Base-by-base conservation (phyloP, 2,329 filamentous ascomycete genomes). In the Fusarium tanahbumbuense region DNA sequence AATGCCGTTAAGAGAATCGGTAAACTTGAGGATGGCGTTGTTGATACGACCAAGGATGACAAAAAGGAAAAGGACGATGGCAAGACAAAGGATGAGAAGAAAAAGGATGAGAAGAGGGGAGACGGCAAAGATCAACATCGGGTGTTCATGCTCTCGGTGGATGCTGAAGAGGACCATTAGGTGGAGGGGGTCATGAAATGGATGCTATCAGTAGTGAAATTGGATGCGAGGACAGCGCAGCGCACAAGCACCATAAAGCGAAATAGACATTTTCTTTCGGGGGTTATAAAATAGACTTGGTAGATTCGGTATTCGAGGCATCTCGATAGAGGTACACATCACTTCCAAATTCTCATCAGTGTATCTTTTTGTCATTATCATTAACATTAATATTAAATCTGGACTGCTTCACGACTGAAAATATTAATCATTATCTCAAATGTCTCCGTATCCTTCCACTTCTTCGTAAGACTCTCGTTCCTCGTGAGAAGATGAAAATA, bases 1-100 rank as follows among this genome's bases (percentile, higher is more conserved):
- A 83, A 83, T 30, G 78, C 82, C 1, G 73, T 86, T 28, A 81
- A 82, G 72, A 77, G 78, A 60, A 68, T 82, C 25, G 78, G 80
- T 20, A 76, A 80, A 45, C 70, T 82, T 5, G 74, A 81, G 56
- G 73, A 82, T 8, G 79, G 80, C 6, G 75, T 81, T n/a, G 75
- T 79, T 3, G 78, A 81, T 46, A 79, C 67, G 41, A 80, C 73
- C 11, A 78, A 79, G 32, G 70, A 76, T 23, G 68, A 76, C 8
- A 76, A 77, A 49, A 67, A 78, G 9, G 71, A 73, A 32, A 64
- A 75, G 49, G 60, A 72, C 7, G 58, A 60, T 8, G 64, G 68
- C 0, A 60, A 60, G 34, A 66, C 66, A 53, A 63, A 56, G 28
- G 64, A 71, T 37, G 60, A 60, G 7, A 62, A 46, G 28, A 7